Conservation (phyloP, 2,329 filamentous ascomycete genomes). For the Anthostomella pinea region DNA sequence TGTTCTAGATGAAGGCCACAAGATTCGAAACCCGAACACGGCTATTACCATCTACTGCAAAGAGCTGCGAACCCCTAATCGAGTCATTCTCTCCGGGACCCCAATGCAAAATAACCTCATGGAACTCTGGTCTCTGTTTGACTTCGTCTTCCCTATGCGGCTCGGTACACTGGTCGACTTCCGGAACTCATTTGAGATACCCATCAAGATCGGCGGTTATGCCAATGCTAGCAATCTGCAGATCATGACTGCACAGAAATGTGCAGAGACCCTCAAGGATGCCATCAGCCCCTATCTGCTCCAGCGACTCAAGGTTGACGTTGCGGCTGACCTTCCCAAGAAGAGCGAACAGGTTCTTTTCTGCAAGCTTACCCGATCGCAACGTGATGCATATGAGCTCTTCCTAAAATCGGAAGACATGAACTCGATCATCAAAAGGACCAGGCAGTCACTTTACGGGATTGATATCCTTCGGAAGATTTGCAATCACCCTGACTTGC, state of each 20-base stretch:
- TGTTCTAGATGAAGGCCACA: slow-evolving; percentile 94
- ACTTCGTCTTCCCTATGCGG: slow-evolving; percentile 96
- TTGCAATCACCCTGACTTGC: slow-evolving; percentile 92
- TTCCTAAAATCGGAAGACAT: slow-evolving; percentile 85
- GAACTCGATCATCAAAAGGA: slow-evolving; percentile 72
- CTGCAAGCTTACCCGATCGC: slow-evolving; percentile 80
- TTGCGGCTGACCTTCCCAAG: slow-evolving; percentile 87
- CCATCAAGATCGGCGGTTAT: slow-evolving; percentile 90
- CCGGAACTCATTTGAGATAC: slow-evolving; percentile 86
- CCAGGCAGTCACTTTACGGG: slow-evolving; percentile 78
- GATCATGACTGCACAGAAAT: slow-evolving; percentile 91
- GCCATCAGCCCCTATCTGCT: slow-evolving; percentile 90
- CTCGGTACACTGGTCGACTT: slow-evolving; percentile 90
- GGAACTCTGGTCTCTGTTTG: slow-evolving; percentile 60
- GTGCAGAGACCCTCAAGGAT: slow-evolving; percentile 89
- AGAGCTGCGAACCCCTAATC: slow-evolving; percentile 82
- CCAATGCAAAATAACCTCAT: slow-evolving; percentile 45
- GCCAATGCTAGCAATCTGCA: slow-evolving; percentile 92
- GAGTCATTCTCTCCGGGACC: slow-evolving; percentile 91
- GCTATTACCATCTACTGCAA: slow-evolving; percentile 95
- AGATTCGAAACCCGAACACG: slow-evolving; percentile 95
- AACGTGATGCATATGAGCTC: slow-evolving; percentile 74
- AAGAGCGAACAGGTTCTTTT: slow-evolving; percentile 97
- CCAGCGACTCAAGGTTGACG: slow-evolving; percentile 89
- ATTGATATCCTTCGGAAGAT: slow-evolving; percentile 94